Base-by-base conservation (phyloP, 768 basidiomycete genomes). In the Crassisporium funariophilum region DNA sequence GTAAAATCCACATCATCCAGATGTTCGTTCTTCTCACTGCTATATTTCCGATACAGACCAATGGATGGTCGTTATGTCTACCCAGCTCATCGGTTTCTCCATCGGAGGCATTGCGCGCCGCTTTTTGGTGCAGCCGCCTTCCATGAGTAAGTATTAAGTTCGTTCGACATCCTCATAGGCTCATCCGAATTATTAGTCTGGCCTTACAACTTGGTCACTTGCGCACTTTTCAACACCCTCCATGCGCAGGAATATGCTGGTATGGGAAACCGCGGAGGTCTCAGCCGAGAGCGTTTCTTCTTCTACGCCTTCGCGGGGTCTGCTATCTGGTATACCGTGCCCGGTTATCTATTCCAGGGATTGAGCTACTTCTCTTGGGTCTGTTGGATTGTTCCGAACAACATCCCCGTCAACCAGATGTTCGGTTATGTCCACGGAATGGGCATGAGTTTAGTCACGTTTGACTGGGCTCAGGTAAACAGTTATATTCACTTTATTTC, bases 401-500 rank as follows among this genome's bases (percentile, higher is more conserved):
- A 89, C 54, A 53, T 84, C 40, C 65, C 64, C 7, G 77, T 92
- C 58, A 91, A 90, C 63, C 82, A 86, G 57, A 65, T 91, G 58
- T 91, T 91, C 53, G 88, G 89, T 24, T 81, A 81, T 47, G 74
- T 59, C 40, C 81, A 68, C 64, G 82, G 61, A 11, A 60, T 84
- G 58, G 82, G 83, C 20, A 88, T 90, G 84, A 82, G 84, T 52
- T 59, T 88, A 50, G 63, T 90, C 57, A 88, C 87, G 23, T 89
- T 92, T 61, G 89, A 91, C 55, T 92, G 89, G 90, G 72, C 83
- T 2, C 84, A 88, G n/a, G n/a, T n/a, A n/a, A n/a, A n/a, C n/a
- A n/a, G n/a, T n/a, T n/a, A n/a, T n/a, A n/a, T n/a, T n/a, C n/a
- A n/a, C n/a, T n/a, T n/a, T n/a, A n/a, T n/a, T n/a, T n/a, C n/a